Conservation (phyloP, 257 asterid species). For the Thymus mandschuricus region DNA sequence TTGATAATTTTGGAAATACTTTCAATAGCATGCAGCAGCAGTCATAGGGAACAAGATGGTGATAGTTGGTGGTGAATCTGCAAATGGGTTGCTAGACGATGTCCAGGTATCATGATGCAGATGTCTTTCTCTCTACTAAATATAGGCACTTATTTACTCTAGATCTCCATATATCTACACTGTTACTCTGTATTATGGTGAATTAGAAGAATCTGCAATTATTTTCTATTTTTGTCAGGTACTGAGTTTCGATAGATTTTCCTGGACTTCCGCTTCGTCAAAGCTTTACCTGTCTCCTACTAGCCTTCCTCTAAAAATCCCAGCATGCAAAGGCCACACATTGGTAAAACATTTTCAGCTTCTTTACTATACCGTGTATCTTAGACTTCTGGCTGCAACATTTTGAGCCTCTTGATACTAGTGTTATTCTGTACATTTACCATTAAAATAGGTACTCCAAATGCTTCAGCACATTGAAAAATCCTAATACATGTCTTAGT, state of each 20-base stretch:
- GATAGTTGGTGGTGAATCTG: constrained; percentile 97
- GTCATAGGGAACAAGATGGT: constrained; percentile 96
- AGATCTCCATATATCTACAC: constrained; percentile 9
- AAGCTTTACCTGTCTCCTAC: constrained; percentile 91
- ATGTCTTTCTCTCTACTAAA: neutral
- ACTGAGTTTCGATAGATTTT: constrained; percentile 75
- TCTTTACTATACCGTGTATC: neutral
- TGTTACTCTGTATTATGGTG: constrained; percentile 23
- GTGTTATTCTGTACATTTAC: constrained; percentile 8
- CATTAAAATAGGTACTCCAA: neutral
- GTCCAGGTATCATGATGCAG: constrained; percentile 65
- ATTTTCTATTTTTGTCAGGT: constrained; percentile 52
- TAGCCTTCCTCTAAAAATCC: constrained; percentile 84
- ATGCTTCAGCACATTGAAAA: neutral
- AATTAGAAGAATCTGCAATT: constrained; percentile 24
- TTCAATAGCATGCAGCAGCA: constrained; percentile 92
- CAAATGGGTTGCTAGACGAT: constrained; percentile 81
- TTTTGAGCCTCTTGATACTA: neutral
- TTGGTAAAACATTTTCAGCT: no score
- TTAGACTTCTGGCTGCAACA: constrained; percentile 24
- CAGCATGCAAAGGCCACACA: constrained; percentile 96
- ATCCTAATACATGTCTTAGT: neutral
- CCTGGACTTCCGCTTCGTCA: constrained; percentile 86
- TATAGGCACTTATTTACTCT: neutral
- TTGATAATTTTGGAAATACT: constrained; percentile 29